Base-by-base conservation (phyloP, 1,139 yeast genomes). In the Geotrichum klebahnii region DNA sequence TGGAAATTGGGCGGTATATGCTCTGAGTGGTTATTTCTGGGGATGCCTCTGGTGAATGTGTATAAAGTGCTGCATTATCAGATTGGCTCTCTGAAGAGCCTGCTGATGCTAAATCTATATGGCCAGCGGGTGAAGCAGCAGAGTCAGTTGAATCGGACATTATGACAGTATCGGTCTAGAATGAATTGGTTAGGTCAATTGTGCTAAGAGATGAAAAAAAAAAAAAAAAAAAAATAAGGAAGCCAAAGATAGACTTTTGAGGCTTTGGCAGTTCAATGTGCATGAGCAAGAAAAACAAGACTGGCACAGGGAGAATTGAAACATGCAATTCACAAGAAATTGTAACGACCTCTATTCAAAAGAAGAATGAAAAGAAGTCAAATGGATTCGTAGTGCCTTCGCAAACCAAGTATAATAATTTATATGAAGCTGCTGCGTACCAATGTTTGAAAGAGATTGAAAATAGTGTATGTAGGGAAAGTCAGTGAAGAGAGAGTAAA, bases 11-110 rank as follows among this genome's bases (percentile, higher is more conserved):
- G 22, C 47, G 33, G 38, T 48, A 48, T 14, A 48, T 48, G 26
- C 43, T 47, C 29, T 40, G 51, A 12, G 47, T 43, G 5, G 51
- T 9, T 12, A 48, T 48, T 32, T 48, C 47, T 10, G 47, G 51
- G 5, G 51, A 48, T 4, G 41, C 32, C 12, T 34, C 32, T 2
- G 40, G 40, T 12, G 46, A 43, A n/a, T 43, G 46, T 14, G 44
- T 35, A 12, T 44, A 26, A n/a, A n/a, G n/a, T 5, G 17, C 17
- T 4, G 38, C 19, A n/a, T 20, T 16, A n/a, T 16, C 24, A 12
- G 12, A n/a, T 22, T 20, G 31, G 26, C 26, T 20, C n/a, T 37
- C 41, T 9, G 17, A 9, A 16, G 41, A 19, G 5, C 5, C 26
- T 5, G 29, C 10, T 3, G 40, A 19, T 22, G 42, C n/a, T n/a